Base-by-base conservation (phyloP, 2,329 filamentous ascomycete species). In the Didymella sp. region DNA sequence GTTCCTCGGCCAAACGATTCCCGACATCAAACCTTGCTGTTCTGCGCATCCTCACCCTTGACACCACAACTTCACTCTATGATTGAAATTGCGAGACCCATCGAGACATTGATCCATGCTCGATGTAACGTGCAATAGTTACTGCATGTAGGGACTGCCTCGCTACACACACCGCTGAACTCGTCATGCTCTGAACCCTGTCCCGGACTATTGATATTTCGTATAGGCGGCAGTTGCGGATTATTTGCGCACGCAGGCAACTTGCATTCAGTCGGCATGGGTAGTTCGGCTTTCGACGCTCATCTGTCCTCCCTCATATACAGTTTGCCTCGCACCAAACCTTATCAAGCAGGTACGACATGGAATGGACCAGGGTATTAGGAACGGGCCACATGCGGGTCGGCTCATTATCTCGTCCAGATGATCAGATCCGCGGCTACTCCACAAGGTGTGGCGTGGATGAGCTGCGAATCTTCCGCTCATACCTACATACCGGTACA, bases 371-470 rank as follows among this genome's bases (percentile, higher is more conserved):
- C 15, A 35, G 21, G 35, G 12, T 13, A 19, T 6, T 11, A 35
- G 21, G 35, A 7, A 37, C 22, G 38, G 37, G 22, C 44, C 52
- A 55, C n/a, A 21, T 15, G 43, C 52, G 52, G 52, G 40, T 42
- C 52, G 46, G 52, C 52, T 50, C 40, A 45, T 45, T 38, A 11
- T 27, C 31, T 31, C 5, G 19, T 40, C 30, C 50, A 31, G 40
- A 49, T 13, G 19, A 38, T 13, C 8, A 27, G 28, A 49, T 45
- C 46, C 46, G 51, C 27, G 31, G 22, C 21, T 22, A 24, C 28
- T 37, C 35, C 42, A 40, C 31, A 12, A 41, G 21, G 42, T 25
- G 33, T 30, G 25, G 43, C 38, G 15, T 33, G 25, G 52, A 45
- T 41, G 33, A 24, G 27, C 13, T 33, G 31, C 40, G 4, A 21